phyloP scores from a whole-genome alignment of 2,329 filamentous ascomycete species.

The Xylaria sp. region DNA sequence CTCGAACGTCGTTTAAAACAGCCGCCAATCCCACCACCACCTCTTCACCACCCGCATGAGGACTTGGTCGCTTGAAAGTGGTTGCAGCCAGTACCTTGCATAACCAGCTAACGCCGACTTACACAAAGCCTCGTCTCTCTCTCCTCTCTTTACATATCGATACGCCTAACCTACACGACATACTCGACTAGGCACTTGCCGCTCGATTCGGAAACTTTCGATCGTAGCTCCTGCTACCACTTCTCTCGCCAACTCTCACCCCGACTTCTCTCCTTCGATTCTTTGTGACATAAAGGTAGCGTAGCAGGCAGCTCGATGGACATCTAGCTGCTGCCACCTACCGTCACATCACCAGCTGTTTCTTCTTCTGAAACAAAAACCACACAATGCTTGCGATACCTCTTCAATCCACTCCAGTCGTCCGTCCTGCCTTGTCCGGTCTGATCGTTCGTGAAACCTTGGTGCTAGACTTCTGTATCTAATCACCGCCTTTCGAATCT shows the following conservation, averaged over 20 bases:
- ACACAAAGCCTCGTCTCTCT: slow-evolving; percentile 10
- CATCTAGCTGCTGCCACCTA: slow-evolving; percentile 50
- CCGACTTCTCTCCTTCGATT: slow-evolving; percentile 20
- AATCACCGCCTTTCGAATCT: slow-evolving; percentile 59
- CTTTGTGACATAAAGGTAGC: slow-evolving; percentile 42
- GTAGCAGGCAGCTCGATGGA: slow-evolving; percentile 48
- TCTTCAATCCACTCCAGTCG: slow-evolving; percentile 66
- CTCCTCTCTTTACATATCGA: slow-evolving; percentile 8
- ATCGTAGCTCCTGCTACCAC: slow-evolving; percentile 16
- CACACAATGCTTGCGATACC: slow-evolving; percentile 68
- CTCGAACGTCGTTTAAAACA: slow-evolving; percentile 45
- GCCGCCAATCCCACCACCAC: slow-evolving; percentile 33
- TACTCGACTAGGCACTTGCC: slow-evolving; percentile 13
- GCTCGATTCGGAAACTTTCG: slow-evolving; percentile 21
- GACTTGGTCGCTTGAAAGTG: slow-evolving; percentile 42
- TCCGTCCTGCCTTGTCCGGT: slow-evolving; percentile 71
- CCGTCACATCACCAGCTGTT: slow-evolving; percentile 50
- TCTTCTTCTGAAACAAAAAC: slow-evolving; percentile 48
- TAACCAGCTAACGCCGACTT: slow-evolving; percentile 39
- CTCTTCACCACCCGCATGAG: slow-evolving; percentile 40
- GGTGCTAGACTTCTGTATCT: slow-evolving; percentile 57
- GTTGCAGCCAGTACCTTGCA: slow-evolving; percentile 52
- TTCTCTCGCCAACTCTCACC: not conserved
- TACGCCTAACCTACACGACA: slow-evolving; percentile 12
- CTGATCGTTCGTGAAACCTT: slow-evolving; percentile 66